A percentile compares a stretch with the other conserved stretches of the same genome.
Conservation (phyloP, 805 yeast genomes). For the Vanderwaltozyma tropicalis region DNA sequence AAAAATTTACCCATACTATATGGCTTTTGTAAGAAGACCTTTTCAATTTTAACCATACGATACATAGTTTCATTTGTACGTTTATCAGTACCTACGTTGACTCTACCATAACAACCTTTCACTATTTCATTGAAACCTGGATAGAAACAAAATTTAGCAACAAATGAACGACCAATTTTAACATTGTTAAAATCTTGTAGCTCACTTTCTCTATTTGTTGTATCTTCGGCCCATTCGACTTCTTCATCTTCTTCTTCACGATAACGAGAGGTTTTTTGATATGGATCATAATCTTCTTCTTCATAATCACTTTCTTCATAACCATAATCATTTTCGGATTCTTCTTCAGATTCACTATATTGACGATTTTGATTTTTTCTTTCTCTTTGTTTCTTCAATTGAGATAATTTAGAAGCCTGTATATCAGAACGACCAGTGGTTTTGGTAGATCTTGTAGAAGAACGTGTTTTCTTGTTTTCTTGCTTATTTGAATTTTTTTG, state of each 20-base stretch:
- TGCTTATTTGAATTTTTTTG: constrained; percentile 14
- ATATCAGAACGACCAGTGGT: constrained; percentile 32
- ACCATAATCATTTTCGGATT: constrained; percentile 31
- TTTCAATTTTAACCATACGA: constrained; percentile 74
- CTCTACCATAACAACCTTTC: constrained; percentile 68
- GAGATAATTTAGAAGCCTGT: constrained; percentile 49
- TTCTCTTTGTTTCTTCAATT: constrained; percentile 66
- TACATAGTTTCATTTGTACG: constrained; percentile 56
- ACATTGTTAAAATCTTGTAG: constrained; percentile 60
- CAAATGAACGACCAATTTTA: constrained; percentile 66
- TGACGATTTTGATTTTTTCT: constrained; percentile 40
- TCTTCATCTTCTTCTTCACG: constrained; percentile 37
- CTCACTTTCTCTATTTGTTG: constrained; percentile 36
- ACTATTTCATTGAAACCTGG: constrained; percentile 67
- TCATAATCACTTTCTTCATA: constrained; percentile 30
- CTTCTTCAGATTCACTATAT: constrained; percentile 37
- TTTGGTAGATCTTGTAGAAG: constrained; percentile 29
- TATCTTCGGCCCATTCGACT: constrained; percentile 41
- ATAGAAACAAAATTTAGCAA: constrained; percentile 68
- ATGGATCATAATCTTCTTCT: constrained; percentile 31
- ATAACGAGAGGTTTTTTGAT: constrained; percentile 20
- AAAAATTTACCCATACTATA: constrained; percentile 40
- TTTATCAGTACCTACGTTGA: constrained; percentile 66
- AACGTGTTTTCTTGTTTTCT: constrained; percentile 21
- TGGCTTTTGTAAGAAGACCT: constrained; percentile 43